A percentile compares a stretch with the other conserved stretches of the same genome.
These are phyloP conservation scores for Penicillium sp. DNA, from an alignment of 2,329 filamentous ascomycete species.

Conservation along the genomic window DNA sequence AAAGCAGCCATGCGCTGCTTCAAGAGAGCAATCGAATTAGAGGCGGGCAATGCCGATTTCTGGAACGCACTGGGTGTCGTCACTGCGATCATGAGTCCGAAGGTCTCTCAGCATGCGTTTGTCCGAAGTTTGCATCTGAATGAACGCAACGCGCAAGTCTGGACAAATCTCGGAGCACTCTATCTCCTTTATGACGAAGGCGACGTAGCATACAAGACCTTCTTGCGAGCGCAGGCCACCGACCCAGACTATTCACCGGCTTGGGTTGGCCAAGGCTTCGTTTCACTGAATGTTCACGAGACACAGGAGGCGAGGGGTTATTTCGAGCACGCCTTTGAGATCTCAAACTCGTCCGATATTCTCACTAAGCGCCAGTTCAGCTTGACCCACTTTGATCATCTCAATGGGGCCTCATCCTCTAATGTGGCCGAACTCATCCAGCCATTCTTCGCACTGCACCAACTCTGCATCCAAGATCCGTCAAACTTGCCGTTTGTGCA, in stretches of 20 bases:
- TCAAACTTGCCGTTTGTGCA: slow-evolving; percentile 72
- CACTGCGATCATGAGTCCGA: slow-evolving; percentile 79
- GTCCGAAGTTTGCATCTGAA: slow-evolving; percentile 90
- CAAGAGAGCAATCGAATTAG: slow-evolving; percentile 92
- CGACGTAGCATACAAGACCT: slow-evolving; percentile 84
- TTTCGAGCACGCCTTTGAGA: slow-evolving; percentile 92
- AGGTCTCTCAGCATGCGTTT: slow-evolving; percentile 89
- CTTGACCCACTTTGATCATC: slow-evolving; percentile 76
- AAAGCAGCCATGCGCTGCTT: slow-evolving; percentile 85
- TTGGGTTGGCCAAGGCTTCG: slow-evolving; percentile 88
- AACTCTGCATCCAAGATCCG: slow-evolving; percentile 71
- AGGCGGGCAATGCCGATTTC: slow-evolving; percentile 91
- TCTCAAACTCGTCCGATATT: slow-evolving; percentile 73
- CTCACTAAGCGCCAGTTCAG: slow-evolving; percentile 77
- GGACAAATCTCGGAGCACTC: slow-evolving; percentile 87
- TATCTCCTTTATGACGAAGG: slow-evolving; percentile 81
- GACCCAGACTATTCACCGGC: slow-evolving; percentile 92
- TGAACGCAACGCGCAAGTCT: slow-evolving; percentile 77
- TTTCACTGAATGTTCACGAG: slow-evolving; percentile 76
- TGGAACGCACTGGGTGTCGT: slow-evolving; percentile 96
- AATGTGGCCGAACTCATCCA: slow-evolving; percentile 68
- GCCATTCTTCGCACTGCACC: slow-evolving; percentile 83
- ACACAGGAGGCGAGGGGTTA: slow-evolving; percentile 74
- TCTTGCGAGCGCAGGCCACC: slow-evolving; percentile 85
- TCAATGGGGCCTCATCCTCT: slow-evolving; percentile 57